A percentile compares a stretch with the other conserved stretches of the same genome.
Evolutionary conservation across 2,329 filamentous ascomycete genomes (phyloP).

Genomic region (Magnaporthiopsis rhizophila): DNA sequence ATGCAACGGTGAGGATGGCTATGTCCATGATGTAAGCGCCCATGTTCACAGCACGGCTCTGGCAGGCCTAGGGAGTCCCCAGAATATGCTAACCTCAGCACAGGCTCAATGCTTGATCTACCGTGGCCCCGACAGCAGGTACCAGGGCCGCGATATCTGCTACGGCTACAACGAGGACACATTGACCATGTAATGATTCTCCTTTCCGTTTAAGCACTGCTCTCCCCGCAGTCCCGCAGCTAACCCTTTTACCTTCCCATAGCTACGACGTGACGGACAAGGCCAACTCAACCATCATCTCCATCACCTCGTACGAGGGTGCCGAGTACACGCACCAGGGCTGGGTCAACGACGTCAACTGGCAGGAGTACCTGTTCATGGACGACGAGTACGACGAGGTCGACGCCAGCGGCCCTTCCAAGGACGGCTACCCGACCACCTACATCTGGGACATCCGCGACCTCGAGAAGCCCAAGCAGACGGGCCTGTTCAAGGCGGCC

Average conservation of each 20-base stretch:
- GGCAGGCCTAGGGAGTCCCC: background rate
- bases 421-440: slow-evolving; percentile 34
- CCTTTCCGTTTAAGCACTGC: slow-evolving; percentile 22
- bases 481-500: slow-evolving; percentile 30
- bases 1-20: slow-evolving; percentile 47
- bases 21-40: slow-evolving; percentile 41
- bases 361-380: slow-evolving; percentile 35
- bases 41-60: too few species aligned
- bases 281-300: slow-evolving; percentile 36
- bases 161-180: slow-evolving; percentile 48
- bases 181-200: slow-evolving; percentile 39
- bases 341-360: slow-evolving; percentile 37
- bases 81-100: slow-evolving; percentile 11
- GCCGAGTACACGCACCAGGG: slow-evolving; percentile 52
- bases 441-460: slow-evolving; percentile 40
- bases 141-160: slow-evolving; percentile 43
- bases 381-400: slow-evolving; percentile 47
- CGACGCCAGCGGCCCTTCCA: slow-evolving; percentile 14
- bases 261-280: slow-evolving; percentile 39
- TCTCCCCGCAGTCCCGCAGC: slow-evolving; percentile 25
- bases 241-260: slow-evolving; percentile 13
- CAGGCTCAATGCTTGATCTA: slow-evolving; percentile 49
- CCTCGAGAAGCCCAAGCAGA: slow-evolving; percentile 33
- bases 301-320: slow-evolving; percentile 45
- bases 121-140: slow-evolving; percentile 40